These are phyloP conservation scores for Dendrobium chrysotoxum DNA, from an alignment of 106 monocot genomes.

Conservation along the genomic window DNA sequence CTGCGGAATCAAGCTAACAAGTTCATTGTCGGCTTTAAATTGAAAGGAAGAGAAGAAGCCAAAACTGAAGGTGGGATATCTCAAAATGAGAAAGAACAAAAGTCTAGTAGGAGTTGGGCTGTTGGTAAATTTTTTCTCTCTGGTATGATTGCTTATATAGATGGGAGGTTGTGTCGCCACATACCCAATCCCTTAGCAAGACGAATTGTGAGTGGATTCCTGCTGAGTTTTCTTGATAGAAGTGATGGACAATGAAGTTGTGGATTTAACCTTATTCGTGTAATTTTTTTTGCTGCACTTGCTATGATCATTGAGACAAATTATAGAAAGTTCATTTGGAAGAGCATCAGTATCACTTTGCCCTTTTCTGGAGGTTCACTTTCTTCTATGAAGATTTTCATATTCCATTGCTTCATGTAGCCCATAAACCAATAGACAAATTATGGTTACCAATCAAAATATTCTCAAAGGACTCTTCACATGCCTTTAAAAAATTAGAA, in stretches of 20 bases:
- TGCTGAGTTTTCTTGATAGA: conserved; percentile 70
- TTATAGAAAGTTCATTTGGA: too few relatives aligned
- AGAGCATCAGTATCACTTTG: too few relatives aligned
- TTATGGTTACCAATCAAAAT: too few relatives aligned
- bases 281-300: too few relatives aligned
- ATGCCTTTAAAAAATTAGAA: too few relatives aligned
- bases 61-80: background rate
- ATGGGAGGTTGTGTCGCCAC: conserved; percentile 76
- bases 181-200: conserved; percentile 80
- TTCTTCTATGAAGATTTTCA: too few relatives aligned
- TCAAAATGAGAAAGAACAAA: conserved; percentile 8
- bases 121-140: conserved; percentile 69
- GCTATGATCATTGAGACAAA: too few relatives aligned
- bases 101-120: conserved; percentile 35
- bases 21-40: conserved; percentile 23
- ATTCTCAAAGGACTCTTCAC: too few relatives aligned
- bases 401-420: too few relatives aligned
- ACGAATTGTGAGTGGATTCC: conserved; percentile 79
- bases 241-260: conserved; percentile 28
- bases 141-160: conserved; percentile 72
- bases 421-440: too few relatives aligned
- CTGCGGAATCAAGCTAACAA: conserved; percentile 48
- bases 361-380: too few relatives aligned
- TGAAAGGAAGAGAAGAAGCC: conserved; percentile 9
- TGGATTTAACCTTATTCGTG: too few relatives aligned